A percentile compares a stretch with the other conserved stretches of the same genome.
These are phyloP conservation scores for Ceratocystis diversiconidia DNA, from an alignment of 2,329 filamentous ascomycete species.

Conservation along the genomic window DNA sequence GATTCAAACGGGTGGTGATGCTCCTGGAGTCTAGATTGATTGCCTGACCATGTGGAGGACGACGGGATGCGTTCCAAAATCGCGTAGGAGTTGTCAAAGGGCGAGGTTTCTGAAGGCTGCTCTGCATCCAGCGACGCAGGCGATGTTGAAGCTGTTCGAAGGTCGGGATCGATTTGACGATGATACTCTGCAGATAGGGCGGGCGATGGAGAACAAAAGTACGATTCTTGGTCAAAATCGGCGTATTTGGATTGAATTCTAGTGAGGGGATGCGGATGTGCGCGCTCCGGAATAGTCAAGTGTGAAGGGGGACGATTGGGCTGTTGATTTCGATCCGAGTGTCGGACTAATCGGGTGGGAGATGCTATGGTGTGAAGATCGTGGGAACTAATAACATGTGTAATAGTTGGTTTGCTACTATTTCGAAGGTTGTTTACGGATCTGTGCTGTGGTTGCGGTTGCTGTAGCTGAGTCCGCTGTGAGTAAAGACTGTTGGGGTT, in stretches of 20 bases:
- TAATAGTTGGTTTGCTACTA: neutral
- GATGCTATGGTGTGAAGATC: neutral
- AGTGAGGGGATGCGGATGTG: neutral
- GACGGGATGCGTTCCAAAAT: neutral
- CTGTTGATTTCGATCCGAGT: neutral
- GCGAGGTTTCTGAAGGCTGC: neutral
- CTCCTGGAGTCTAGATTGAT: neutral
- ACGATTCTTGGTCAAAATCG: neutral
- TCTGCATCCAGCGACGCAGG: neutral
- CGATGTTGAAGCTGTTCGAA: neutral
- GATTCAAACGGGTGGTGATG: neutral
- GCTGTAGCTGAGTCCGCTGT: neutral
- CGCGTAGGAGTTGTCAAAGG: conserved; percentile 6
- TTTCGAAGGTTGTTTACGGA: neutral
- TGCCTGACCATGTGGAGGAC: neutral
- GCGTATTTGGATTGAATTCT: neutral
- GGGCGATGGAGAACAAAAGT: neutral
- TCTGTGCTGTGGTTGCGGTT: neutral
- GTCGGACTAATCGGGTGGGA: conserved; percentile 2
- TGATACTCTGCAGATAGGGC: neutral
- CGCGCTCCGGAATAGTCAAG: neutral
- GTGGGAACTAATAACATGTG: neutral
- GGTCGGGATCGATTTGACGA: neutral
- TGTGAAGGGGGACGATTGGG: neutral
- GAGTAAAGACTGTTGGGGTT: neutral